Base-by-base conservation (phyloP, 2,329 filamentous ascomycete genomes). In the Trichoderma guizhouense region DNA sequence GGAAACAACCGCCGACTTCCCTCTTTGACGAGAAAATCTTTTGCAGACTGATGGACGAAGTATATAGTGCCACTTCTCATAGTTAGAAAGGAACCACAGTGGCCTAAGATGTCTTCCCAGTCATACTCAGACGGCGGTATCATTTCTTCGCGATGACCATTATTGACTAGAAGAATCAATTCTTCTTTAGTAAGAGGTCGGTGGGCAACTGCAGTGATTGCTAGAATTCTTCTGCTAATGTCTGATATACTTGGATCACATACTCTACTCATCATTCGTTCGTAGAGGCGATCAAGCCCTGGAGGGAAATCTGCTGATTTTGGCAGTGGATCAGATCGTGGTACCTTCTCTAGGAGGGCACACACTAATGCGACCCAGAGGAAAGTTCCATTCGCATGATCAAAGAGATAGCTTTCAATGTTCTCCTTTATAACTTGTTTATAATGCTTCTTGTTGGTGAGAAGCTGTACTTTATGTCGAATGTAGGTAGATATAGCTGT, bases 41-140 rank as follows among this genome's bases (percentile, higher is more conserved):
- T 83, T 0, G 82, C 84, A 3, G 82, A 84, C 53, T 83, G 79
- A 72, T 86, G 82, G 1, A 85, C 77, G 71, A 84, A 80, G 61
- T 76, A 82, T 8, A 85, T 69, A 0, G 32, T 75, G 4, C 60
- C 69, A 3, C 81, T 68, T 32, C 75, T 75, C 57, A 82, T 26
- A 0, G 77, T 82, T 1, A 85, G 75, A 65, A 85, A 83, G 7
- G 81, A 85, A 32, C 82, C 80, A 72, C 81, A 85, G 43, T 7
- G n/a, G 5, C 43, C 43, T 3, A 51, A 9, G 0, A 51, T 0
- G 1, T 51, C 43, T 24, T 51, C 43, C 43, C 43, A 51, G 9
- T 51, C 43, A 2, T 24, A 12, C 2, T 51, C 43, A 0, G 43
- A n/a, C 3, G 43, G n/a, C 0, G 0, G 0, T 1, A 51, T 51